These are phyloP conservation scores for Chlamydomonas sp. DNA, from an alignment of 139 green algal genomes.

Conservation along the genomic window DNA sequence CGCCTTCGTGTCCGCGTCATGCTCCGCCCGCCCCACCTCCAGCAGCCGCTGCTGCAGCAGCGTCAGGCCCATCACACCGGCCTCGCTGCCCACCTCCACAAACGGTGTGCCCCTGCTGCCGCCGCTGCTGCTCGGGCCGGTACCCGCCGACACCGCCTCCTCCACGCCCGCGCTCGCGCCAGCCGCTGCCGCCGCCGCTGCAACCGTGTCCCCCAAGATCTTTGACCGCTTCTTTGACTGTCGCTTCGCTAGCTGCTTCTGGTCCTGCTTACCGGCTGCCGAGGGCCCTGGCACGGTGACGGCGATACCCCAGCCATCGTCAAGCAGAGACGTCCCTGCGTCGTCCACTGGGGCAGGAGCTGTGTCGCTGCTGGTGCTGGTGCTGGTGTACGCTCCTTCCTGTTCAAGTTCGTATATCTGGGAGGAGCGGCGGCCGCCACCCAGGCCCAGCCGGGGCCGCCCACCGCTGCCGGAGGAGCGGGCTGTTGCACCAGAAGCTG, in stretches of 20 bases:
- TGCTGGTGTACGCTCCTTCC: slow-evolving; percentile 37
- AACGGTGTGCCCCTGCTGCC: slow-evolving; percentile 23
- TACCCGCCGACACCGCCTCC: not conserved
- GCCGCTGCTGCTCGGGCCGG: not conserved
- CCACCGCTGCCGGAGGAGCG: not conserved
- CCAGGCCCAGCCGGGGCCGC: not conserved
- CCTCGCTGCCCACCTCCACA: slow-evolving; percentile 42
- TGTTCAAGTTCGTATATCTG: slow-evolving; percentile 47
- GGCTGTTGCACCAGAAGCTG: too few species aligned
- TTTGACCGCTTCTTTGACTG: slow-evolving; percentile 2
- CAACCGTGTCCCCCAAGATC: not conserved
- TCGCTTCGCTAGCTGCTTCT: not conserved
- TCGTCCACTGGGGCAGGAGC: too few species aligned
- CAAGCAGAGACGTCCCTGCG: too few species aligned
- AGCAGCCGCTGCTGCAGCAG: slow-evolving; percentile 53
- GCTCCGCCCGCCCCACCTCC: slow-evolving; percentile 1
- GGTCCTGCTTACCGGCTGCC: not conserved
- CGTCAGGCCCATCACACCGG: slow-evolving; percentile 47
- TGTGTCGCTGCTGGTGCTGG: not conserved
- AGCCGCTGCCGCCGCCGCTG: not conserved
- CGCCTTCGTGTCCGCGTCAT: slow-evolving; percentile 1
- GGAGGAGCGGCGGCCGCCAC: not conserved
- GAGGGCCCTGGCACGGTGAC: too few species aligned
- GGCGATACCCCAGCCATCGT: too few species aligned
- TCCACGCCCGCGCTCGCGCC: not conserved